Conservation (phyloP, 108 stramenopile genomes). For the Aureococcus anophagefferens region DNA sequence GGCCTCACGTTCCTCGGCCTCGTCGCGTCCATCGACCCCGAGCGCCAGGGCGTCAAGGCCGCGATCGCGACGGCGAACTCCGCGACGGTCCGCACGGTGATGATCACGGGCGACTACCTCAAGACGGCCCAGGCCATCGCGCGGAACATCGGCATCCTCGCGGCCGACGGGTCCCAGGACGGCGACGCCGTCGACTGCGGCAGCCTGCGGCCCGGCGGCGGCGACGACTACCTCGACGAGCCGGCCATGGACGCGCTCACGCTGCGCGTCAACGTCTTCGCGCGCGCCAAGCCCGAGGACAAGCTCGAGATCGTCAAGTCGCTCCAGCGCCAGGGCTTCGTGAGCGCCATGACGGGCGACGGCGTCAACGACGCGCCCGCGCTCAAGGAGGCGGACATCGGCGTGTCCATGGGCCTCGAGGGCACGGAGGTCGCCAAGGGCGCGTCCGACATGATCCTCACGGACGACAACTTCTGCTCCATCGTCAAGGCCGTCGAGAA, state of each 20-base stretch:
- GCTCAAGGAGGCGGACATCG: conserved; percentile 88
- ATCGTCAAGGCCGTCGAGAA: conserved; percentile 45
- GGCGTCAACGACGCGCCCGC: conserved; percentile 99
- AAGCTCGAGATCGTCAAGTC: conserved; percentile 91
- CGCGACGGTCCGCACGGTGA: conserved; percentile 91
- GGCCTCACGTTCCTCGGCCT: too few species aligned
- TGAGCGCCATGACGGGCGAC: conserved; percentile 95
- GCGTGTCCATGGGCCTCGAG: conserved; percentile 85
- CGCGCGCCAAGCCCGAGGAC: conserved; percentile 90
- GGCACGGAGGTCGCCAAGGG: conserved; percentile 89
- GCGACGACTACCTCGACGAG: conserved; percentile 69
- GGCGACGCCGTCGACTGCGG: conserved; percentile 70
- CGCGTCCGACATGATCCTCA: conserved; percentile 93
- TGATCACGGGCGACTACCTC: conserved; percentile 94
- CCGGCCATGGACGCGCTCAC: conserved; percentile 54
- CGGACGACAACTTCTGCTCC: conserved; percentile 45
- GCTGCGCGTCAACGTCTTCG: conserved; percentile 80
- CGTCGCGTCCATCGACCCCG: conserved; percentile 58
- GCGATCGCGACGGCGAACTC: conserved; percentile 69
- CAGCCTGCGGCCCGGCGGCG: conserved; percentile 65
- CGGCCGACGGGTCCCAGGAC: conserved; percentile 36
- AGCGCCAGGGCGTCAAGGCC: conserved; percentile 88
- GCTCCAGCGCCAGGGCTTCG: conserved; percentile 75
- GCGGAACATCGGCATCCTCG: conserved; percentile 57
- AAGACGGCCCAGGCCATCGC: conserved; percentile 91